Evolutionary conservation across 1,284 basidiomycete species (phyloP).

Genomic region (Kalmanozyma brasiliensis): DNA sequence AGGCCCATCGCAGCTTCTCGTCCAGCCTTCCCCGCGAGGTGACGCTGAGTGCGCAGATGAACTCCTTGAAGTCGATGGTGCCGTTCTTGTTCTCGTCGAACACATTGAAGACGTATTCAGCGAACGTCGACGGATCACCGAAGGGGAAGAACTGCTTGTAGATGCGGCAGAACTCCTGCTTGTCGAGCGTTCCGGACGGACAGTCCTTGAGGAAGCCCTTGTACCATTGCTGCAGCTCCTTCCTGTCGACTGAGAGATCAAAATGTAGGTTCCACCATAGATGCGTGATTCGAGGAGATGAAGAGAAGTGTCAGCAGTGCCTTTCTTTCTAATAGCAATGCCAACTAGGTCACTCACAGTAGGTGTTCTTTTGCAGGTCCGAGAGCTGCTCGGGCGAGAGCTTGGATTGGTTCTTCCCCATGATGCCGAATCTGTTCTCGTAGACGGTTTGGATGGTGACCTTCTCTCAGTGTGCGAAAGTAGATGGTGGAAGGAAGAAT

Average conservation of each 20-base stretch:
- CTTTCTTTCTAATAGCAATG: background rate
- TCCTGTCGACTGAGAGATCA: constrained; percentile 86
- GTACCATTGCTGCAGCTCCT: constrained; percentile 99
- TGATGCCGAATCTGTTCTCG: constrained; percentile 43
- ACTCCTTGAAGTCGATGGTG: constrained; percentile 74
- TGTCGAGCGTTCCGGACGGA: constrained; percentile 95
- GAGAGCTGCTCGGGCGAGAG: constrained; percentile 92
- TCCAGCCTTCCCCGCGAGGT: constrained; percentile 93
- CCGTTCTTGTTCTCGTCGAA: constrained; percentile 68
- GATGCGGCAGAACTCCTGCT: constrained; percentile 94
- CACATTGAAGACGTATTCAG: constrained; percentile 95
- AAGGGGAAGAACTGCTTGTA: constrained; percentile 99
- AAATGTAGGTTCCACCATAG: background rate
- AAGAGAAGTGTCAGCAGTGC: background rate
- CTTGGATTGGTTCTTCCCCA: constrained; percentile 98
- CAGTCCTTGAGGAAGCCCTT: constrained; percentile 99
- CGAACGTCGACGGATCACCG: constrained; percentile 95
- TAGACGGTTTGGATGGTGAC: background rate
- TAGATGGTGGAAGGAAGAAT: constrained; percentile 13
- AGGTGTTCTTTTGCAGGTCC: constrained; percentile 97
- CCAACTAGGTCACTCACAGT: constrained; percentile 76
- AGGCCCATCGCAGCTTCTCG: constrained; percentile 99
- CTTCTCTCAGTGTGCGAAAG: background rate
- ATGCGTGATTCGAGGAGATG: no score
- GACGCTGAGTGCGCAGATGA: constrained; percentile 95